Percentiles rank a stretch among this genome's conserved stretches.
These are phyloP conservation scores for Debaryomycetaceae sp. DNA, from an alignment of 1,139 yeast species.

Conservation along the genomic window DNA sequence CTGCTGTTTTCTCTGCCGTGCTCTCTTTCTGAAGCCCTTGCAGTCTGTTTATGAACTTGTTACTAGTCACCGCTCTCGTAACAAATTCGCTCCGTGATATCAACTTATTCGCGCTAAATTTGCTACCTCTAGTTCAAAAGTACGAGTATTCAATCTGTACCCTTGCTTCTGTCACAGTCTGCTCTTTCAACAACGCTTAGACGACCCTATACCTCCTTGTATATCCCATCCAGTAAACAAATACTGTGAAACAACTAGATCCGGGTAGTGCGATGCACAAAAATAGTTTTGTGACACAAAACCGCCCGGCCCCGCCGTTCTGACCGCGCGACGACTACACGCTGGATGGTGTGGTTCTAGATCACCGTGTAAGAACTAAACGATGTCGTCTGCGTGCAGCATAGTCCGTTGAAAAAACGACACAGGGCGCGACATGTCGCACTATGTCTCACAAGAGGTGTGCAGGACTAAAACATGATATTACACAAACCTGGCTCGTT, in stretches of 20 bases:
- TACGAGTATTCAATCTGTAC: neutral
- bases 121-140: too few relatives aligned
- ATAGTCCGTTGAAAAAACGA: too few relatives aligned
- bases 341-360: neutral
- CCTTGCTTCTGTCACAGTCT: neutral
- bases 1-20: neutral
- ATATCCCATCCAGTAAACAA: neutral
- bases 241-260: neutral
- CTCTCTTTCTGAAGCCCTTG: neutral
- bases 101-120: too few relatives aligned
- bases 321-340: neutral
- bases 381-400: too few relatives aligned
- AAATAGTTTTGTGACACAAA: neutral
- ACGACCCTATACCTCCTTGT: neutral
- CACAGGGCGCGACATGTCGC: too few relatives aligned
- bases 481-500: too few relatives aligned
- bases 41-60: neutral
- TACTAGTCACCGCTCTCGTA: neutral
- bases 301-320: neutral
- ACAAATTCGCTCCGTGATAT: too few relatives aligned
- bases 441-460: too few relatives aligned
- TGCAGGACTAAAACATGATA: too few relatives aligned
- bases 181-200: neutral
- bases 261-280: neutral
- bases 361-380: too few relatives aligned